Conservation (phyloP, 225 moss, liverwort and hornwort genomes). For the Physcomitrium patens region DNA sequence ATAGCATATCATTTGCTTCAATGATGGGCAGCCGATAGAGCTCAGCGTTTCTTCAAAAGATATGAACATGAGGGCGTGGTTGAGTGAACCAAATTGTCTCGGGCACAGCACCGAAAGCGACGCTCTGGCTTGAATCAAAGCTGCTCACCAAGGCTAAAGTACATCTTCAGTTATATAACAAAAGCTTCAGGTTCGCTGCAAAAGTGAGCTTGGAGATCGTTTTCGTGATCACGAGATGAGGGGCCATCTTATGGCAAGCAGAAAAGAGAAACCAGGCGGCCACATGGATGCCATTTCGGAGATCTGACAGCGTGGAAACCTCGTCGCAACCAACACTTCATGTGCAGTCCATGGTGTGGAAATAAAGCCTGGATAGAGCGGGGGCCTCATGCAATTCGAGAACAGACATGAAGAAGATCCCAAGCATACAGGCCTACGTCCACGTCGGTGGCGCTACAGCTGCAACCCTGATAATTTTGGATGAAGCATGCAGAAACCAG, state of each 20-base stretch:
- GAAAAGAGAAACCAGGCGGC: no score
- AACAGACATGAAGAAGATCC: not conserved
- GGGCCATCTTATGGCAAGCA: no score
- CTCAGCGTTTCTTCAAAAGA: no score
- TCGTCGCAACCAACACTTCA: no score
- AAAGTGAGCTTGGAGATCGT: no score
- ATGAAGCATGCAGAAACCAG: not conserved
- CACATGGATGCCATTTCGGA: no score
- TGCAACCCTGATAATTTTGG: not conserved
- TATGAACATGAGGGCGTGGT: no score
- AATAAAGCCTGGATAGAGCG: no score
- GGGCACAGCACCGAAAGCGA: not conserved
- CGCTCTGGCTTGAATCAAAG: not conserved
- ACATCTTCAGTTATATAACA: not conserved
- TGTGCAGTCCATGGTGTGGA: no score
- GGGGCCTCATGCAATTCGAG: not conserved
- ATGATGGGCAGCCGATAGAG: not conserved
- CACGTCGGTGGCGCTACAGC: not conserved
- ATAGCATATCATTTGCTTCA: slow-evolving; percentile 17
- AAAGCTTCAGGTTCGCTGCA: not conserved
- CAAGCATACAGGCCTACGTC: not conserved
- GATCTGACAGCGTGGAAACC: no score
- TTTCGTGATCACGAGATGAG: no score
- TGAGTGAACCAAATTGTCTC: not conserved
- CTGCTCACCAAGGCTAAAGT: no score